These are phyloP conservation scores for Fusarium albidum DNA, from an alignment of 2,329 filamentous ascomycete species.

Conservation along the genomic window DNA sequence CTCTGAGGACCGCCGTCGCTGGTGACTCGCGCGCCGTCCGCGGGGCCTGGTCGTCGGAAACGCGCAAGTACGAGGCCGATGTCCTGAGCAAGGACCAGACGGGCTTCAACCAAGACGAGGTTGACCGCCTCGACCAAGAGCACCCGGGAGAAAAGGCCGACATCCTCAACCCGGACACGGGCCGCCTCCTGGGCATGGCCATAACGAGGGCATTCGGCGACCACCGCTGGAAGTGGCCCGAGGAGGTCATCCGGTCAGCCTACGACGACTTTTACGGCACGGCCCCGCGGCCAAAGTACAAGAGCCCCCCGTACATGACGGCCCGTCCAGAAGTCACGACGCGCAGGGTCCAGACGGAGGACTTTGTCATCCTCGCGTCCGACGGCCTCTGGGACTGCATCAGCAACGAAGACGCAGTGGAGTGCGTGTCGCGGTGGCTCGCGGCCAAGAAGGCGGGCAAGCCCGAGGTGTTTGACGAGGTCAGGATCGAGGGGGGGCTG, in stretches of 20 bases:
- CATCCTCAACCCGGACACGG: constrained; percentile 56
- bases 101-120: constrained; percentile 67
- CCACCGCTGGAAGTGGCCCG: constrained; percentile 71
- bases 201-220: constrained; percentile 75
- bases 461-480: constrained; percentile 34
- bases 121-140: constrained; percentile 59
- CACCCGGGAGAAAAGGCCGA: constrained; percentile 70
- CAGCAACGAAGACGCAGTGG: constrained; percentile 64
- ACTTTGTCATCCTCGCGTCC: constrained; percentile 71
- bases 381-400: constrained; percentile 74
- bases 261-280: constrained; percentile 59
- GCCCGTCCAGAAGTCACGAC: constrained; percentile 71
- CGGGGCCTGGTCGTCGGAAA: constrained; percentile 54
- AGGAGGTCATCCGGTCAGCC: constrained; percentile 47
- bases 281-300: constrained; percentile 50
- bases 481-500: constrained; percentile 25
- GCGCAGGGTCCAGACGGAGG: constrained; percentile 55
- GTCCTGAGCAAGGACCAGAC: constrained; percentile 72
- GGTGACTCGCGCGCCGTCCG: constrained; percentile 75
- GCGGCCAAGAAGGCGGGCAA: constrained; percentile 39
- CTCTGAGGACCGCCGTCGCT: constrained; percentile 69
- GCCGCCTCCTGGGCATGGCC: constrained; percentile 67
- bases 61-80: constrained; percentile 57
- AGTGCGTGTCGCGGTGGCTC: constrained; percentile 64
- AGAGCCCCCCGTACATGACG: constrained; percentile 72